A percentile compares a stretch with the other conserved stretches of the same genome.
These are phyloP conservation scores for Fusarium penzigii DNA, from an alignment of 2,329 filamentous ascomycete species.

Conservation along the genomic window DNA sequence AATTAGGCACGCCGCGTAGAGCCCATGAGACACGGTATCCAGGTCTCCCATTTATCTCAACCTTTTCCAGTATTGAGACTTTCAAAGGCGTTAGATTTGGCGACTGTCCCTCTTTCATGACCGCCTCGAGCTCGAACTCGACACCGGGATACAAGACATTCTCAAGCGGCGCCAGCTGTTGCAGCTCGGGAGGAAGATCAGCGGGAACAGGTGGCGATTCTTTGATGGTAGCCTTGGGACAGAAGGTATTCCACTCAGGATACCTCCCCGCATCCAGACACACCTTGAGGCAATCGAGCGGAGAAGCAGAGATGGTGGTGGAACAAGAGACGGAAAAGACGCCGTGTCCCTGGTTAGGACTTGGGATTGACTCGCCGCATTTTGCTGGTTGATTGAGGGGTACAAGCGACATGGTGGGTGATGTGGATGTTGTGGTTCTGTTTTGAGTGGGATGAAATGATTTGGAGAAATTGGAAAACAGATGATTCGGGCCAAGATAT, in stretches of 20 bases:
- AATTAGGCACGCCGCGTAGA: constrained; percentile 27
- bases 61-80: constrained; percentile 33
- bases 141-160: not conserved
- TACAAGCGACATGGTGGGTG: not conserved
- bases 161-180: not conserved
- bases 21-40: constrained; percentile 46
- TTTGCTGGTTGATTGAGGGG: not conserved
- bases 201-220: not conserved
- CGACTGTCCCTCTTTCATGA: not conserved
- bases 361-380: not conserved
- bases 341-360: not conserved
- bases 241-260: not conserved
- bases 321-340: not conserved
- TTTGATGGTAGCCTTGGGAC: not conserved
- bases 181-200: not conserved
- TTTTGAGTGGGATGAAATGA: not conserved
- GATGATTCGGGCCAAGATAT: too few species aligned
- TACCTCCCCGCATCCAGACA: not conserved
- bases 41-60: constrained; percentile 27
- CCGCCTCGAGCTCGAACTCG: constrained; percentile 2
- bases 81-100: constrained; percentile 17
- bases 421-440: not conserved
- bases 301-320: not conserved
- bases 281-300: not conserved
- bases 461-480: not conserved